Conservation (phyloP, 768 basidiomycete genomes). For the Dendrothele bispora region DNA sequence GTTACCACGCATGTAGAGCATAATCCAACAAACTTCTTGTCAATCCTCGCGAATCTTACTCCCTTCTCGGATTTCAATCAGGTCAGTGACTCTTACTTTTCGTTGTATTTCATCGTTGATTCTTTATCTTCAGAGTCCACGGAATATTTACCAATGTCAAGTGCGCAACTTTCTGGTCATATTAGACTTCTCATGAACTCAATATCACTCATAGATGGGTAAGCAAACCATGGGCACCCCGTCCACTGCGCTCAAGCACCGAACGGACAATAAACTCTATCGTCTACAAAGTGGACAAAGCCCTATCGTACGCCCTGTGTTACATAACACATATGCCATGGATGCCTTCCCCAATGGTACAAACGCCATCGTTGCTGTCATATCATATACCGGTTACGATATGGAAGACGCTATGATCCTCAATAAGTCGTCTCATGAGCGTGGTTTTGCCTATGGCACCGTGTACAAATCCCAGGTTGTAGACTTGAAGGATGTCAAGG, state of each 20-base stretch:
- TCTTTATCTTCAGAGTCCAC: slow-evolving; percentile 67
- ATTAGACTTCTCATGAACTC: not conserved
- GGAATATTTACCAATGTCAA: slow-evolving; percentile 94
- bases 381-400: slow-evolving; percentile 99
- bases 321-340: slow-evolving; percentile 96
- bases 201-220: slow-evolving; percentile 70
- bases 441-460: slow-evolving; percentile 95
- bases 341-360: slow-evolving; percentile 98
- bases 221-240: slow-evolving; percentile 99
- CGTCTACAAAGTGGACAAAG: slow-evolving; percentile 93
- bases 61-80: slow-evolving; percentile 99
- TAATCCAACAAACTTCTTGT: slow-evolving; percentile 92
- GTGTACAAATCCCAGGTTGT: slow-evolving; percentile 94
- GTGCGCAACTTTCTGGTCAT: slow-evolving; percentile 30
- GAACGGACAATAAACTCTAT: slow-evolving; percentile 99
- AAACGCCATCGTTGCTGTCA: slow-evolving; percentile 98
- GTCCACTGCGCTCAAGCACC: slow-evolving; percentile 83
- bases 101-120: slow-evolving; percentile 19
- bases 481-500: slow-evolving; percentile 81
- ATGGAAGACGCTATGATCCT: slow-evolving; percentile 99
- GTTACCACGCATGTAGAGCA: slow-evolving; percentile 92
- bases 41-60: slow-evolving; percentile 95
- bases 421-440: slow-evolving; percentile 97
- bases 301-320: slow-evolving; percentile 86
- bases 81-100: slow-evolving; percentile 41